These are phyloP conservation scores for Pichia occidentalis DNA, from an alignment of 805 yeast genomes.

Conservation along the genomic window DNA sequence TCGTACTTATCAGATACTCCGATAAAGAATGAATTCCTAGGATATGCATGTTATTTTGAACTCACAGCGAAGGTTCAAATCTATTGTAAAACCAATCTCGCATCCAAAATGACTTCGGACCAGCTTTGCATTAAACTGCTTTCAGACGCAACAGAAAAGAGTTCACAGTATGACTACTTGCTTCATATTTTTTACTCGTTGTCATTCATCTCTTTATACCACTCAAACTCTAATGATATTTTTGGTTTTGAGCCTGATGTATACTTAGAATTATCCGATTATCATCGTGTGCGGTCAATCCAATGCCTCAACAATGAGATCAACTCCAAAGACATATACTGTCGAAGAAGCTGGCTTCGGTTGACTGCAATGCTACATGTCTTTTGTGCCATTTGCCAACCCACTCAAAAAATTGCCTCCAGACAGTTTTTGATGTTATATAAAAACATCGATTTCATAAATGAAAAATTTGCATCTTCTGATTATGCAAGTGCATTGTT, in stretches of 20 bases:
- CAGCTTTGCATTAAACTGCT: slow-evolving; percentile 1
- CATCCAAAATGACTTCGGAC: slow-evolving; percentile 9
- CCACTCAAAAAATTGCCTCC: slow-evolving; percentile 16
- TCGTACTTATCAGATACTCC: slow-evolving; percentile 4
- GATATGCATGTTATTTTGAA: slow-evolving; percentile 11
- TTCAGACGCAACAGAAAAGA: slow-evolving; percentile 1
- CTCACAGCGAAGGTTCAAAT: slow-evolving; percentile 6
- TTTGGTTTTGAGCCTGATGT: slow-evolving; percentile 12
- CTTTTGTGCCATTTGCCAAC: slow-evolving; percentile 14
- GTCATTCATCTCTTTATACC: slow-evolving; percentile 15
- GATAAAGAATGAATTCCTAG: slow-evolving; percentile 5
- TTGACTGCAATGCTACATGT: slow-evolving; percentile 12
- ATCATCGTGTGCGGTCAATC: slow-evolving; percentile 17
- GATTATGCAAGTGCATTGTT: slow-evolving; percentile 6
- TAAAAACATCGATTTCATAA: slow-evolving; percentile 11
- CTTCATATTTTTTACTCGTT: slow-evolving; percentile 13
- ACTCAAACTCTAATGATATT: slow-evolving; percentile 5
- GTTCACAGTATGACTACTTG: slow-evolving; percentile 10
- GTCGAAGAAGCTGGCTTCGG: slow-evolving; percentile 8
- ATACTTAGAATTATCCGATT: slow-evolving; percentile 17
- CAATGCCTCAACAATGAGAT: slow-evolving; percentile 13
- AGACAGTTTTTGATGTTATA: slow-evolving; percentile 14
- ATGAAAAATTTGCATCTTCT: slow-evolving; percentile 3
- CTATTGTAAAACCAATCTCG: slow-evolving; percentile 8
- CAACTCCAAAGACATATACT: slow-evolving; percentile 5